Percentiles rank a stretch among this genome's conserved stretches.
These are phyloP conservation scores for Fistulifera pelliculosa DNA, from an alignment of 108 stramenopile genomes.

Conservation along the genomic window DNA sequence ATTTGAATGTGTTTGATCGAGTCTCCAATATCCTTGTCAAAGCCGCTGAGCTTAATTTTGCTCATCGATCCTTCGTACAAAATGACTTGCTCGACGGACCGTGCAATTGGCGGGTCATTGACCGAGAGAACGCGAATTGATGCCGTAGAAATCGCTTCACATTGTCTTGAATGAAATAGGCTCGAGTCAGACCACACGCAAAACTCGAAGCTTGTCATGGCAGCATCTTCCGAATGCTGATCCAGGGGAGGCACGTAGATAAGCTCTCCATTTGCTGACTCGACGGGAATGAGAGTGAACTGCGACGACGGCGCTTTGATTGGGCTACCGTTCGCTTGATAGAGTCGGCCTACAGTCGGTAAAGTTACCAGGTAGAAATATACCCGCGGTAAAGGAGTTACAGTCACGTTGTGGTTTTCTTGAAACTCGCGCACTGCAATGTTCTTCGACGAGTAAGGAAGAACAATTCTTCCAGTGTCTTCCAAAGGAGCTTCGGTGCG, in stretches of 20 bases:
- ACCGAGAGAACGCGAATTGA: slow-evolving; percentile 20
- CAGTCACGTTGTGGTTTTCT: neutral
- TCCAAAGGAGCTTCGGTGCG: neutral
- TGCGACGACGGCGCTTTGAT: neutral
- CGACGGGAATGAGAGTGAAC: neutral
- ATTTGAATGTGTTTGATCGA: slow-evolving; percentile 19
- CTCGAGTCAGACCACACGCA: slow-evolving; percentile 15
- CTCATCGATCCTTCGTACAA: slow-evolving; percentile 11
- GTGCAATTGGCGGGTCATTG: slow-evolving; percentile 30
- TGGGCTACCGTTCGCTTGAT: slow-evolving; percentile 5
- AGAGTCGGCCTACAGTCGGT: slow-evolving; percentile 7
- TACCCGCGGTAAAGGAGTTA: slow-evolving; percentile 1
- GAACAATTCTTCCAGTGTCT: neutral
- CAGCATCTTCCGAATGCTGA: slow-evolving; percentile 2
- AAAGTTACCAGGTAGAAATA: slow-evolving; percentile 14
- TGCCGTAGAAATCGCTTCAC: slow-evolving; percentile 5
- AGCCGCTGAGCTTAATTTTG: slow-evolving; percentile 20
- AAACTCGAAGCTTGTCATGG: slow-evolving; percentile 17
- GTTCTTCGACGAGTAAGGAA: neutral
- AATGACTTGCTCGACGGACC: slow-evolving; percentile 10
- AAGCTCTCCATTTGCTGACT: neutral
- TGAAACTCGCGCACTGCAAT: neutral
- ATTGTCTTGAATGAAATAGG: slow-evolving; percentile 11
- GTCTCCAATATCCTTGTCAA: slow-evolving; percentile 30
- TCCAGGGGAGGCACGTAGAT: slow-evolving; percentile 10